Evolutionary conservation across 1,139 yeast genomes (phyloP).

Genomic region (Candida neerlandica): DNA sequence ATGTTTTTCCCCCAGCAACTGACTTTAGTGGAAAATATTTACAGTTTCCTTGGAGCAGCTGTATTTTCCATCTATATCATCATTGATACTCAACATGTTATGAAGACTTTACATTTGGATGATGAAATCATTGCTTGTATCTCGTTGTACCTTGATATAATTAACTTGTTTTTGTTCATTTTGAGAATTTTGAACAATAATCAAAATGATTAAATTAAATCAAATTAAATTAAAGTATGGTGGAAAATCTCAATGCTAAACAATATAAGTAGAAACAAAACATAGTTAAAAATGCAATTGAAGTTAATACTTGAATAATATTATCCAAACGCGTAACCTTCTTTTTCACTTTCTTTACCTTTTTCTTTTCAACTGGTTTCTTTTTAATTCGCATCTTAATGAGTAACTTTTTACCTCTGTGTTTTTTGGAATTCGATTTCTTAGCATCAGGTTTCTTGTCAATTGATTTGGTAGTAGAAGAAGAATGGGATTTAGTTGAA

Average conservation of each 20-base stretch:
- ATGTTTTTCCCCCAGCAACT: slow-evolving; percentile 63
- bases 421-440: neutral
- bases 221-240: too few relatives aligned
- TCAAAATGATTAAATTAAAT: slow-evolving; percentile 22
- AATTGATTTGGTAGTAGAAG: neutral
- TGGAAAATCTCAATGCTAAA: neutral
- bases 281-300: neutral
- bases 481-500: too few relatives aligned
- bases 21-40: slow-evolving; percentile 32
- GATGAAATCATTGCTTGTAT: slow-evolving; percentile 85
- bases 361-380: neutral
- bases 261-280: neutral
- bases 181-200: slow-evolving; percentile 62
- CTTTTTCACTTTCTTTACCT: neutral
- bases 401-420: neutral
- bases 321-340: neutral
- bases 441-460: neutral
- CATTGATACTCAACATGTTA: slow-evolving; percentile 79
- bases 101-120: slow-evolving; percentile 81
- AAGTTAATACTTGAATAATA: neutral
- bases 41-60: slow-evolving; percentile 73
- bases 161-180: slow-evolving; percentile 78
- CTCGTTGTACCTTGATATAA: slow-evolving; percentile 74
- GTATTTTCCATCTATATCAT: slow-evolving; percentile 73
- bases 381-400: neutral